phyloP scores from a whole-genome alignment of 208 protist species.

The Acanthamoeba triangularis region DNA sequence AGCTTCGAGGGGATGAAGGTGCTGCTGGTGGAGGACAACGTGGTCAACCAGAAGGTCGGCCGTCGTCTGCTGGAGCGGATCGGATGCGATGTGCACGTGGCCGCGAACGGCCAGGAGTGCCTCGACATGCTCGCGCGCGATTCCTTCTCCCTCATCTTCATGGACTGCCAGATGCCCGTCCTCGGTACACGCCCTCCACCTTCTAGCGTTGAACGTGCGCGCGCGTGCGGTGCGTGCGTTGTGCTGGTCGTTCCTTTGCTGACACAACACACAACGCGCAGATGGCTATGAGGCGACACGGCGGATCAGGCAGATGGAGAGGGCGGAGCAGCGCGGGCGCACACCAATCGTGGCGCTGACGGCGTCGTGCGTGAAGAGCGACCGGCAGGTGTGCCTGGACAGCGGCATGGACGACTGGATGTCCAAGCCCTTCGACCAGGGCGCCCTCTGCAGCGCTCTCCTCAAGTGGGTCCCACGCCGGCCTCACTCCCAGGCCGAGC shows the following conservation, averaged over 20 bases:
- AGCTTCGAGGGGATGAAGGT: slow-evolving; percentile 15
- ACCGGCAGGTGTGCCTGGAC: slow-evolving; percentile 52
- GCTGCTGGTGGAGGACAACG: slow-evolving; percentile 64
- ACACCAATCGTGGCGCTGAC: slow-evolving; percentile 58
- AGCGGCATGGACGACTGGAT: slow-evolving; percentile 75
- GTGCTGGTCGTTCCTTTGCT: not conserved
- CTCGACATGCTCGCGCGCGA: slow-evolving; percentile 4
- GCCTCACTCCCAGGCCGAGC: not conserved
- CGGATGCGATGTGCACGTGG: slow-evolving; percentile 42
- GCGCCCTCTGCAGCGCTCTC: slow-evolving; percentile 13
- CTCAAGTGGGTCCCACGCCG: slow-evolving; percentile 6
- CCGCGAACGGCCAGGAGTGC: slow-evolving; percentile 65
- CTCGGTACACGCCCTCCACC: not conserved
- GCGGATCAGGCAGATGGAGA: not conserved
- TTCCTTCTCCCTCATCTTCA: slow-evolving; percentile 51
- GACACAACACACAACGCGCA: not conserved
- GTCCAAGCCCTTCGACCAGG: slow-evolving; percentile 55
- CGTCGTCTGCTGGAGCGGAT: slow-evolving; percentile 36
- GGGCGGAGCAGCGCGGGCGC: slow-evolving; percentile 9
- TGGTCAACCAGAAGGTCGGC: slow-evolving; percentile 65
- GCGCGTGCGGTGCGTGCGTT: not conserved
- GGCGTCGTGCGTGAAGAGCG: slow-evolving; percentile 29
- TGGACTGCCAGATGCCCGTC: slow-evolving; percentile 70
- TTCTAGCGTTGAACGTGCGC: too few relatives aligned
- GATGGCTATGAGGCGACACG: slow-evolving; percentile 47